These are phyloP conservation scores for Psilocybe cyanescens DNA, from an alignment of 768 basidiomycete species.

Conservation along the genomic window DNA sequence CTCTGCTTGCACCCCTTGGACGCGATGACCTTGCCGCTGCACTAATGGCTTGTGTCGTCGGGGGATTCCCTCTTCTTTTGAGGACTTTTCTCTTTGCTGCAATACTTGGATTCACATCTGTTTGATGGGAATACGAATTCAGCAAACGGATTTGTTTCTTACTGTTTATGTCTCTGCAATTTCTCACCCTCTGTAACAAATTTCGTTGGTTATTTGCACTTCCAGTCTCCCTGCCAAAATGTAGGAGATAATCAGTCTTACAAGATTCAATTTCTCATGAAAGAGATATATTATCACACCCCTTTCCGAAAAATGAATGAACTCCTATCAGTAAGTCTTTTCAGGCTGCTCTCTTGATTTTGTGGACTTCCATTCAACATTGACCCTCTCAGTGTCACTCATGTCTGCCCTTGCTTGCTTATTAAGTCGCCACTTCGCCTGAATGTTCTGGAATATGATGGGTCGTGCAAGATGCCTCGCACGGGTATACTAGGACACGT, in stretches of 20 bases:
- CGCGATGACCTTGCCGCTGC: constrained; percentile 61
- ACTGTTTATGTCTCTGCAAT: too few species aligned
- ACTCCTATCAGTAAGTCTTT: too few species aligned
- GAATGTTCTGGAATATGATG: neutral
- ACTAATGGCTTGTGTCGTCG: constrained; percentile 66
- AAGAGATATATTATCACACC: too few species aligned
- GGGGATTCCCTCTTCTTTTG: constrained; percentile 44
- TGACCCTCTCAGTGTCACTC: too few species aligned
- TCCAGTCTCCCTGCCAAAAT: too few species aligned
- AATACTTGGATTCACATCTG: constrained; percentile 3
- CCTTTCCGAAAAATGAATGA: too few species aligned
- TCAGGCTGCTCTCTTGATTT: too few species aligned
- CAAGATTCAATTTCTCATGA: too few species aligned
- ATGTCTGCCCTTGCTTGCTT: too few species aligned
- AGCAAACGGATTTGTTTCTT: constrained; percentile 3
- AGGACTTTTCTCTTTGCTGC: constrained; percentile 9
- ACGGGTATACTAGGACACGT: neutral
- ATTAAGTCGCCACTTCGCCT: neutral
- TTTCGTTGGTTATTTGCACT: too few species aligned
- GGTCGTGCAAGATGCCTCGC: neutral
- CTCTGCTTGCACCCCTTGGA: constrained; percentile 63
- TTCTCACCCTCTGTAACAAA: neutral
- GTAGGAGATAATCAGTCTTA: too few species aligned
- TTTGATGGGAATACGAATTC: neutral
- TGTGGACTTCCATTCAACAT: too few species aligned